Evolutionary conservation across 345 rosid species (phyloP).

Genomic region (Bruguiera sexangula): DNA sequence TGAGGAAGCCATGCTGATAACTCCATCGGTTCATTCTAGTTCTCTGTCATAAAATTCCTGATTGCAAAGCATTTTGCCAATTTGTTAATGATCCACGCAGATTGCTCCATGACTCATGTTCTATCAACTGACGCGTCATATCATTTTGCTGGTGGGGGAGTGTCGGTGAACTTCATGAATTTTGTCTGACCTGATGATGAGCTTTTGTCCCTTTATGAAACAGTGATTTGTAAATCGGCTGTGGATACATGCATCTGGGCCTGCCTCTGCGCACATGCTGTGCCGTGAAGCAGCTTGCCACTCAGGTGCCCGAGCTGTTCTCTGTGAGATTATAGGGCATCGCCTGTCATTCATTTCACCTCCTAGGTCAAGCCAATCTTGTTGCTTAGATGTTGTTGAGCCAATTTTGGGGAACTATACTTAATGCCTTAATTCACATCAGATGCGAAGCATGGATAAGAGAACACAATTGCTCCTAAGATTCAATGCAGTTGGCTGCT

Average conservation of each 20-base stretch:
- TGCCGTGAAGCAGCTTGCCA: slow-evolving; percentile 46
- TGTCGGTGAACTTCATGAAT: not conserved
- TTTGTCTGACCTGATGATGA: slow-evolving; percentile 2
- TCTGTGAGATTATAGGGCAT: slow-evolving; percentile 18
- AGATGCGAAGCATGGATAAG: no score
- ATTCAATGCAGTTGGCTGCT: no score
- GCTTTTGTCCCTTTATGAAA: slow-evolving; percentile 16
- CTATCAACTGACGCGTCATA: not conserved
- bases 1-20: no score
- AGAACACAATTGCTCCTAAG: no score
- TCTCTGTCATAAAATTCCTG: no score
- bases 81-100: not conserved
- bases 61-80: not conserved
- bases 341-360: not conserved
- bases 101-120: not conserved
- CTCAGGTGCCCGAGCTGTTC: slow-evolving; percentile 27
- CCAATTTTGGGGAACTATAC: no score
- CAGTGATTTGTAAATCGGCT: slow-evolving; percentile 61
- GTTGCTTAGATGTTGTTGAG: no score
- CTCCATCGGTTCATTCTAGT: no score
- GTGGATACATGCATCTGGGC: slow-evolving; percentile 47
- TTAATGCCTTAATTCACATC: no score
- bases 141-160: not conserved
- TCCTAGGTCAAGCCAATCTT: not conserved
- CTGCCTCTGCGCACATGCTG: slow-evolving; percentile 61